Evolutionary conservation across 192 early-diverging fungal species (phyloP).

Genomic region (Backusella mclennaniae): DNA sequence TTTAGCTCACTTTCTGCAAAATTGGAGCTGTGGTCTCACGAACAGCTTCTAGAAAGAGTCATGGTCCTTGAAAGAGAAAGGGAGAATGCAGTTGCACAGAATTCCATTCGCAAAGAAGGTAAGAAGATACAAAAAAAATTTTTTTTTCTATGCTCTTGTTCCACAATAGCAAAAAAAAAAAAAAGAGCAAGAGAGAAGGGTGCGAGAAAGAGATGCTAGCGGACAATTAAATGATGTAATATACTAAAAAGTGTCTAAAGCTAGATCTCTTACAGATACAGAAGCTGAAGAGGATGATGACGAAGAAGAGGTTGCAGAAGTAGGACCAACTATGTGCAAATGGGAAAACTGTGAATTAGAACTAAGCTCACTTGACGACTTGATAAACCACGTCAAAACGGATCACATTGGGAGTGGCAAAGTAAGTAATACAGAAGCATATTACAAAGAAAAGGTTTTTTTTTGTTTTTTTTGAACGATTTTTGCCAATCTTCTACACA

Average conservation of each 20-base stretch:
- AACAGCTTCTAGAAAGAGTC: conserved; percentile 21
- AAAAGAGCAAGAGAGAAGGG: background rate
- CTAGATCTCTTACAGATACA: conserved; percentile 5
- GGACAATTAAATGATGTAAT: background rate
- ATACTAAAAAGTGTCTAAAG: conserved; percentile 1
- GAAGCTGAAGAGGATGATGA: conserved; percentile 18
- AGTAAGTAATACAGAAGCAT: conserved; percentile 34
- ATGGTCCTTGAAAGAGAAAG: conserved; percentile 27
- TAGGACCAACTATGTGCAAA: conserved; percentile 37
- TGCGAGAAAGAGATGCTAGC: background rate
- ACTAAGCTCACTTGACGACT: conserved; percentile 39
- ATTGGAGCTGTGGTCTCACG: conserved; percentile 21
- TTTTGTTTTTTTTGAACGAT: background rate
- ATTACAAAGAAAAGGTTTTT: background rate
- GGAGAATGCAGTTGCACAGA: conserved; percentile 1
- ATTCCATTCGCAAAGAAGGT: background rate
- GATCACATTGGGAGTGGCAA: conserved; percentile 60
- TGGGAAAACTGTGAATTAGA: conserved; percentile 53
- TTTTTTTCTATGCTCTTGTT: background rate
- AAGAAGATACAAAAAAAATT: background rate
- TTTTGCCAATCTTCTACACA: background rate
- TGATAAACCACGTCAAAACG: conserved; percentile 54
- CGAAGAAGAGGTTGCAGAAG: conserved; percentile 29
- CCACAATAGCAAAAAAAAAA: background rate
- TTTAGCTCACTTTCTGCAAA: conserved; percentile 14